These are phyloP conservation scores for Venturiaceae sp. DNA, from an alignment of 2,329 filamentous ascomycete genomes.

Conservation along the genomic window DNA sequence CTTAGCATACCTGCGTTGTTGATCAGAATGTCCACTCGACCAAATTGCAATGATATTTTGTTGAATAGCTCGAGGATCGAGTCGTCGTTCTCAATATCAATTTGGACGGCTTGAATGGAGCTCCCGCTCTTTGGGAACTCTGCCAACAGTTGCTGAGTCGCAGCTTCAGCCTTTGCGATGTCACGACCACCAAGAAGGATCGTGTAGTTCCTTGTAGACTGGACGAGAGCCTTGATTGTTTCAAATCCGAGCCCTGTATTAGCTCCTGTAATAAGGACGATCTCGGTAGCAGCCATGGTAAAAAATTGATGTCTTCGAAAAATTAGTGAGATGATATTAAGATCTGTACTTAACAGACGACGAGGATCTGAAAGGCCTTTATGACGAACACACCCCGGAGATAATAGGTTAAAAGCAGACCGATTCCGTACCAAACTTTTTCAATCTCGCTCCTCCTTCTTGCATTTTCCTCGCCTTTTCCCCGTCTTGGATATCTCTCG, in stretches of 20 bases:
- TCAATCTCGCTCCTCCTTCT: too few relatives aligned
- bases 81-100: conserved; percentile 45
- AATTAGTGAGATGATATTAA: too few relatives aligned
- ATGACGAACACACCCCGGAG: too few relatives aligned
- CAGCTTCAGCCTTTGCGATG: conserved; percentile 39
- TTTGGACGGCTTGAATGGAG: conserved; percentile 35
- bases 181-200: conserved; percentile 47
- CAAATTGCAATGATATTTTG: conserved; percentile 30
- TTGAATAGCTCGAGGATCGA: conserved; percentile 40
- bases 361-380: too few relatives aligned
- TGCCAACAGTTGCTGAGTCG: conserved; percentile 30
- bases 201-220: conserved; percentile 39
- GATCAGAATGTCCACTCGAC: conserved; percentile 41
- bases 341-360: too few relatives aligned
- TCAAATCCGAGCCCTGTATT: conserved; percentile 54
- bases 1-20: conserved; percentile 51
- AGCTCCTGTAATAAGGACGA: conserved; percentile 51
- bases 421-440: too few relatives aligned
- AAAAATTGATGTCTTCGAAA: too few relatives aligned
- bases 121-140: conserved; percentile 32
- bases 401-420: too few relatives aligned
- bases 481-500: too few relatives aligned
- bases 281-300: conserved; percentile 14
- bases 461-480: too few relatives aligned
- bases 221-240: conserved; percentile 43